Conservation (phyloP, 495 filamentous ascomycete genomes). For the Podospora pseudopauciseta region DNA sequence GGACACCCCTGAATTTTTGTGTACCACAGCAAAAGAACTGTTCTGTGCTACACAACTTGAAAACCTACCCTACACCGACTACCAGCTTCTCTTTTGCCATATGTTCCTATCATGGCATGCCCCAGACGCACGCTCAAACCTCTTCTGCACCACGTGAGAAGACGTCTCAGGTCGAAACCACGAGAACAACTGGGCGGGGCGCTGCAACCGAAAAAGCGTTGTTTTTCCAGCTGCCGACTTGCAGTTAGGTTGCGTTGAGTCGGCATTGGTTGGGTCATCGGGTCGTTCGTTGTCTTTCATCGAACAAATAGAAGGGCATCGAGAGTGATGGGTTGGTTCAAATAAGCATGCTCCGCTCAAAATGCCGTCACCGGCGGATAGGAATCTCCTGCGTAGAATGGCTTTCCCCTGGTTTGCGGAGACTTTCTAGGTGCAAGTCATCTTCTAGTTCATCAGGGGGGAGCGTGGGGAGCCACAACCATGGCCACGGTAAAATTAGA, state of each 20-base stretch:
- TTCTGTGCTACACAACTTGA: not conserved
- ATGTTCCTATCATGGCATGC: not conserved
- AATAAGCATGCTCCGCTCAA: not conserved
- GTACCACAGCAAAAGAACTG: not conserved
- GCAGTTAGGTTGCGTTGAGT: not conserved
- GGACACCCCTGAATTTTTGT: not conserved
- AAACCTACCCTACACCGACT: not conserved
- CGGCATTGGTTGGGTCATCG: not conserved
- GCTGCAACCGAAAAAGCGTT: slow-evolving; percentile 1
- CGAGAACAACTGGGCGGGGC: not conserved
- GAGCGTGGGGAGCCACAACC: not conserved
- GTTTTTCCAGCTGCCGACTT: not conserved
- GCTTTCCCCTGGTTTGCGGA: not conserved
- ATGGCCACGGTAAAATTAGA: slow-evolving; percentile 4
- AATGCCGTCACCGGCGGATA: not conserved
- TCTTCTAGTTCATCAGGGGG: not conserved
- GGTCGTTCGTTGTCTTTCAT: too few species aligned
- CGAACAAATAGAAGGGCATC: not conserved
- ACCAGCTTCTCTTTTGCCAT: not conserved
- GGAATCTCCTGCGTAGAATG: not conserved
- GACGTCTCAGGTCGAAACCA: not conserved
- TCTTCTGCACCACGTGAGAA: not conserved
- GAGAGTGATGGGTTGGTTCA: not conserved
- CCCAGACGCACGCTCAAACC: not conserved
- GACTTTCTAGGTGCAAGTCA: not conserved